Base-by-base conservation (phyloP, 164 flowering plant species). In the Saururus chinensis region DNA sequence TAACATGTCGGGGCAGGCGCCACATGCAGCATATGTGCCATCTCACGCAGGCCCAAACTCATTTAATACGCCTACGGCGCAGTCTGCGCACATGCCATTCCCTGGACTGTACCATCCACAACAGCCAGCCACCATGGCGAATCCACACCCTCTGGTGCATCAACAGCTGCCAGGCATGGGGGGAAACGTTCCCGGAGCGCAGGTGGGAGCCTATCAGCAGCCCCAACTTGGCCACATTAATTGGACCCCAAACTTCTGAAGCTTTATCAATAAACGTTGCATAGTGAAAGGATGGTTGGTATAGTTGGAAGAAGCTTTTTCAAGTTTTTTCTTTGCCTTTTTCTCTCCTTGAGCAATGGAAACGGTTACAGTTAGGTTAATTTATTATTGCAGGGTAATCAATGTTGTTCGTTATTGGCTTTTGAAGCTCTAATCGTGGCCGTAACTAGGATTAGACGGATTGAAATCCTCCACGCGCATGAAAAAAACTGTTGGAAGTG, bases 131-230 rank as follows among this genome's bases (percentile, higher is more conserved):
- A 81, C 86, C 7, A 79, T 89, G 20, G 74, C 82, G 13, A 84
- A 71, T 64, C 86, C 88, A 26, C 90, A 88, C 68, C 98, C 82
- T 66, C 40, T 92, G 71, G 85, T 84, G 4, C 70, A 67, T 49
- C 70, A 61, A 40, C 70, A 62, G 22, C 14, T 67, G 62, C 81
- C 85, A 16, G 77, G 79, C 11, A 74, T 86, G 76, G 86, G 88
- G 16, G 79, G 84, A 3, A 84, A 84, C 66, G 81, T 82, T 21
- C 81, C 95, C 19, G 85, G 82, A 64, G 72, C 88, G 9, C 98
- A 88, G 70, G 83, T 82, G 0, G 92, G 88, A 54, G 77, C 87
- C 4, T 89, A 87, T 66, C 98, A 89, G 82, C 97, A 84, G 71
- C 82, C 95, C 40, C 96, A 85, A 56, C 56, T 87, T 70, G 82